Evolutionary conservation across 768 basidiomycete species (phyloP).

Genomic region (Paxillus rubicundulus): DNA sequence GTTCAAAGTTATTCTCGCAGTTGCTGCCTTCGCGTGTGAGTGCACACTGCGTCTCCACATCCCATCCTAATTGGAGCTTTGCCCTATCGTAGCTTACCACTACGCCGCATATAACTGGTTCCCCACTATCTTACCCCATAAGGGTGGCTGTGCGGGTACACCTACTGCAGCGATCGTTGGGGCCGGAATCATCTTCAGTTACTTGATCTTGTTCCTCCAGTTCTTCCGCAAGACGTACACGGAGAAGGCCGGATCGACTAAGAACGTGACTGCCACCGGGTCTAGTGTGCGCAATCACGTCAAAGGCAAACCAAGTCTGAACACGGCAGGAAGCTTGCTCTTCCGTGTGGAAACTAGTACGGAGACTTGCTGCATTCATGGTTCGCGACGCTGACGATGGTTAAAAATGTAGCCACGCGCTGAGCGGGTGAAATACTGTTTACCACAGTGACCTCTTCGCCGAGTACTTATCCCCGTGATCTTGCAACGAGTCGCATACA

Average conservation of each 20-base stretch:
- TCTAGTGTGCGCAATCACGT: not conserved
- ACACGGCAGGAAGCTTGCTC: slow-evolving; percentile 5
- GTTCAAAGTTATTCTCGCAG: slow-evolving; percentile 16
- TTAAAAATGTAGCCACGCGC: not conserved
- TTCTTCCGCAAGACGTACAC: slow-evolving; percentile 21
- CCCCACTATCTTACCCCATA: slow-evolving; percentile 14
- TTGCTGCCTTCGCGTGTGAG: slow-evolving; percentile 13
- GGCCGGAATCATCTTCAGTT: slow-evolving; percentile 13
- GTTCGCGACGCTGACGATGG: not conserved
- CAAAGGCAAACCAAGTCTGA: not conserved
- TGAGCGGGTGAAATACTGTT: too few relatives aligned
- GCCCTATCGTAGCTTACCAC: slow-evolving; percentile 12
- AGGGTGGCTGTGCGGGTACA: slow-evolving; percentile 14
- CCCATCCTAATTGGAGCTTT: not conserved
- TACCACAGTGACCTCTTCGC: too few relatives aligned
- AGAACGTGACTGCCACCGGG: not conserved
- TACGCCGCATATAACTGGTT: slow-evolving; percentile 19
- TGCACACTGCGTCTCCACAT: not conserved
- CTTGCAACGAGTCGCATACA: too few relatives aligned
- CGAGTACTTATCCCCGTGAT: too few relatives aligned
- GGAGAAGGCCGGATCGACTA: not conserved
- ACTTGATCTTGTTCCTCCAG: slow-evolving; percentile 19
- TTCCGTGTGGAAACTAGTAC: slow-evolving; percentile 11
- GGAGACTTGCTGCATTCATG: not conserved
- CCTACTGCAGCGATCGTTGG: slow-evolving; percentile 14